Conservation (phyloP, 441 rosid species). For the Gossypium schwendimanii region DNA sequence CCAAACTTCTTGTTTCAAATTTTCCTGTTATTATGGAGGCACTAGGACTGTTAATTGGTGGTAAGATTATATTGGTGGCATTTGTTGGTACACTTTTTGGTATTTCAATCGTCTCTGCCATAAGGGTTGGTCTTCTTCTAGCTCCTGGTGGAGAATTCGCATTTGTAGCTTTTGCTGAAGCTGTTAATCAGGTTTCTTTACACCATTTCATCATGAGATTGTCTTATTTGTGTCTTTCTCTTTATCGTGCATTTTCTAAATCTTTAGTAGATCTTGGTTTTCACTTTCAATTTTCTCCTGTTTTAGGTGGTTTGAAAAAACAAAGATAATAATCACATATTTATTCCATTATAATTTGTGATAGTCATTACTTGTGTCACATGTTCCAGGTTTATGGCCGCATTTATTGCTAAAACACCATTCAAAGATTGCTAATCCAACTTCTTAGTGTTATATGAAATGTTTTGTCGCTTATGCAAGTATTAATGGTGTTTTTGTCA, state of each 20-base stretch:
- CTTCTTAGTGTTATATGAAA: not conserved
- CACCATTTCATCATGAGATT: not conserved
- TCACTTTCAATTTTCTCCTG: not conserved
- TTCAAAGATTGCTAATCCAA: not conserved
- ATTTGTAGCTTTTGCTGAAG: conserved; percentile 97
- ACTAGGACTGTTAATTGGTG: conserved; percentile 78
- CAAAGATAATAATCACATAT: not conserved
- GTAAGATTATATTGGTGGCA: conserved; percentile 75
- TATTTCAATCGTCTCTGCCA: conserved; percentile 76
- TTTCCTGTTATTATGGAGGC: conserved; percentile 76
- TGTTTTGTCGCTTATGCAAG: conserved; percentile 3
- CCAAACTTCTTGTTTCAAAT: conserved; percentile 82
- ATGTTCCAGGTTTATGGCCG: not conserved
- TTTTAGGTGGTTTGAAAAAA: not conserved
- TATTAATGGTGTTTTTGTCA: conserved; percentile 24
- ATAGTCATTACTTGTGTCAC: not conserved
- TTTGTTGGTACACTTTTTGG: conserved; percentile 74
- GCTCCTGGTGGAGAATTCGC: conserved; percentile 99
- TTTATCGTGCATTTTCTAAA: conserved; percentile 4
- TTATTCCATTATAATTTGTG: not conserved
- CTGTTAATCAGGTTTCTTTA: conserved; percentile 81
- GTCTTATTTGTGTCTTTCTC: not conserved
- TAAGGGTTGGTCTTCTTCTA: conserved; percentile 89
- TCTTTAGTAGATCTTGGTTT: not conserved
- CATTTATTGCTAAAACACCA: not conserved